Conservation (phyloP, 306 rosid species). For the Cicer chorassanicum region DNA sequence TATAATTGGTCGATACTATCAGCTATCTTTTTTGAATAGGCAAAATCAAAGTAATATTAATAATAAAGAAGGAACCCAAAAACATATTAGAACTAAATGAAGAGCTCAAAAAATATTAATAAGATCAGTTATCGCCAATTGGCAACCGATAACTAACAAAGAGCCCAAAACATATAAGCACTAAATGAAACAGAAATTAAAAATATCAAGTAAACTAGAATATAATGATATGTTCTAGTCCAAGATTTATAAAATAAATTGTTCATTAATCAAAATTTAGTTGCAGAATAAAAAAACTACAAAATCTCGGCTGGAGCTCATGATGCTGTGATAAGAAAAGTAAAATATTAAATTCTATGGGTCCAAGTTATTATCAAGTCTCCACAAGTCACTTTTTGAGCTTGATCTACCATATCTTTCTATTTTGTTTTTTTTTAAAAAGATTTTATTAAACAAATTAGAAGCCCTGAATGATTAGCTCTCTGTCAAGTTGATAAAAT, state of each 20-base stretch:
- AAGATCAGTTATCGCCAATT: not conserved
- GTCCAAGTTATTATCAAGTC: slow-evolving; percentile 13
- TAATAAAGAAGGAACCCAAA: not conserved
- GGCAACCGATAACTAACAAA: slow-evolving; percentile 18
- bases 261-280: slow-evolving; percentile 10
- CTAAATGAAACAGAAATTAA: slow-evolving; percentile 5
- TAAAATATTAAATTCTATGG: slow-evolving; percentile 12
- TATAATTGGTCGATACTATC: slow-evolving; percentile 37
- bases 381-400: slow-evolving; percentile 26
- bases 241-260: slow-evolving; percentile 17
- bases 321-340: not conserved
- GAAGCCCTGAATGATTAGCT: slow-evolving; percentile 6
- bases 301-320: not conserved
- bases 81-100: slow-evolving; percentile 4
- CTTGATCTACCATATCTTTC: slow-evolving; percentile 8
- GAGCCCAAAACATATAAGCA: slow-evolving; percentile 26
- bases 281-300: not conserved
- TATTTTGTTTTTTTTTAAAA: not conserved
- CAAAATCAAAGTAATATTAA: not conserved
- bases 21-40: not conserved
- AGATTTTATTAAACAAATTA: slow-evolving; percentile 15
- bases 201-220: slow-evolving; percentile 30
- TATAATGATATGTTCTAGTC: slow-evolving; percentile 4
- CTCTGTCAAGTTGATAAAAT: not conserved
- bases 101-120: slow-evolving; percentile 19